Evolutionary conservation across 108 stramenopile species (phyloP), one percentile per base, ranked within the genome.

Genomic region (Cyclostephanos invisitatus): DNA sequence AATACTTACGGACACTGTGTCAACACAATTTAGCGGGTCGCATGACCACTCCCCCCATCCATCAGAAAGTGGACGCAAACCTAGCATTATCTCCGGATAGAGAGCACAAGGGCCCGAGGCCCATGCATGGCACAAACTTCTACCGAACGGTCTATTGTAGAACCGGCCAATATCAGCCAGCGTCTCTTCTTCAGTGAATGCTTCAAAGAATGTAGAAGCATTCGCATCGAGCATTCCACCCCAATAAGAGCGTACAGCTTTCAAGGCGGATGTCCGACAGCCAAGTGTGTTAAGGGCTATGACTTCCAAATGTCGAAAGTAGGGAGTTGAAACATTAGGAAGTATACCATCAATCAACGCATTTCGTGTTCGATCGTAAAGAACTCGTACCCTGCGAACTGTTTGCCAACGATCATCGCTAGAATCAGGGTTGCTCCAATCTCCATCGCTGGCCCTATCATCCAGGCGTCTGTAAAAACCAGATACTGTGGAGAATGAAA

Each of bases 121-220:
- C 80, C 80, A 81, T 0, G 80, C 80, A 67, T 81, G 80, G 28
- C 75, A 81, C 22, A 81, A 57, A 25, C 70, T 72, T 62, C 73
- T 22, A 5, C 61, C 80, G 50, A 70, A 81, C 11, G 75, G 80
- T 2, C 80, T 47, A 38, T 62, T 47, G 27, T 81, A 81, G 60
- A 81, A 77, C 38, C 46, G 17, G 35, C 48, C 38, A n/a, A 77
- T 36, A 49, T 81, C 75, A 32, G 58, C 29, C 7, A 11, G 27
- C n/a, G 18, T 55, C 42, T 77, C 76, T 5, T 67, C 27, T 51
- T 72, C 71, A 18, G 50, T 25, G 42, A 67, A 81, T 0, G 80
- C 75, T 72, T 81, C 80, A 38, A 67, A 81, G 69, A 81, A 81
- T 28, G 75, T 81, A 29, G 80, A 64, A 18, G 80, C 80, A 12